Evolutionary conservation across 441 rosid genomes (phyloP).

Genomic region (Syzygium syzygioides): DNA sequence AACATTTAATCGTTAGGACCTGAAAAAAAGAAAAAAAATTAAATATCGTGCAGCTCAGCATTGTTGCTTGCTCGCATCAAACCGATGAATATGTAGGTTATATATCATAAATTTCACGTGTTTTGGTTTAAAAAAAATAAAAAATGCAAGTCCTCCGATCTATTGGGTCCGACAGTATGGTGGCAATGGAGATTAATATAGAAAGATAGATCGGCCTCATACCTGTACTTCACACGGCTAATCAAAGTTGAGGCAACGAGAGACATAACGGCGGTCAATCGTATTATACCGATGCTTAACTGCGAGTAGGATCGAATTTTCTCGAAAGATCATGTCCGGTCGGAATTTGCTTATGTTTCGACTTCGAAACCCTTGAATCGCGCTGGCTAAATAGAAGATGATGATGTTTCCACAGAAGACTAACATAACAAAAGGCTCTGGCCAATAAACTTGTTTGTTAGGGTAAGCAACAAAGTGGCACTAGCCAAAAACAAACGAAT

Average conservation of each 20-base stretch:
- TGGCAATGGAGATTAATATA: not conserved
- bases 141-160: not conserved
- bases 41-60: too few relatives aligned
- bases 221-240: too few relatives aligned
- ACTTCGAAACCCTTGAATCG: not conserved
- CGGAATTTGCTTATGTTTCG: not conserved
- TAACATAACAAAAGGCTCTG: not conserved
- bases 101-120: not conserved
- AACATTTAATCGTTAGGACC: too few relatives aligned
- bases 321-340: not conserved
- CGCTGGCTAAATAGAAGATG: not conserved
- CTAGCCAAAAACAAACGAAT: not conserved
- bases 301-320: accelerated
- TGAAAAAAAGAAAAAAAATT: too few relatives aligned
- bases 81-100: too few relatives aligned
- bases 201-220: accelerated
- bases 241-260: too few relatives aligned
- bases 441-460: not conserved
- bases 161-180: accelerated
- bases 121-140: not conserved
- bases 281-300: accelerated
- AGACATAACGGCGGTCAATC: not conserved
- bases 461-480: not conserved
- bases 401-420: not conserved
- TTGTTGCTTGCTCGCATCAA: too few relatives aligned